Percentiles rank a stretch among this genome's conserved stretches.
Conservation (phyloP, 2,329 filamentous ascomycete genomes). For the Aotearoamyces nothofagi region DNA sequence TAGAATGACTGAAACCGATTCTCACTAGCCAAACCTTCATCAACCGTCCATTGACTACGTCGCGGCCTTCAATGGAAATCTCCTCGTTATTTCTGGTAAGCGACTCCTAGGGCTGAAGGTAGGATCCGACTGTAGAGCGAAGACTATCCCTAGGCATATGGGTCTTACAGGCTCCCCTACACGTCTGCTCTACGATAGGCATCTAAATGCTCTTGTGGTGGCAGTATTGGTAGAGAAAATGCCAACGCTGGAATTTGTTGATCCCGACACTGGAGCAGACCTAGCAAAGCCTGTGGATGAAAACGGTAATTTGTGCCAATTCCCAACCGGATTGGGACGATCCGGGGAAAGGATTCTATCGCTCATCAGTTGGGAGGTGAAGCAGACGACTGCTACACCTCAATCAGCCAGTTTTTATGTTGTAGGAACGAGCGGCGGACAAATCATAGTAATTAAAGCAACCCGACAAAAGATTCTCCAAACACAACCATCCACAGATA, state of each 20-base stretch:
- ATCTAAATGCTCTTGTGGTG: constrained; percentile 36
- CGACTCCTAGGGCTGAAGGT: constrained; percentile 30
- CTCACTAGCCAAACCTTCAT: too few species aligned
- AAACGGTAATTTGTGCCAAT: constrained; percentile 25
- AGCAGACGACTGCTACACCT: constrained; percentile 21
- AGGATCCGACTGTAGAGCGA: too few species aligned
- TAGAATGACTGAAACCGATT: neutral
- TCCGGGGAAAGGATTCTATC: constrained; percentile 41
- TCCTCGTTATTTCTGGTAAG: constrained; percentile 34
- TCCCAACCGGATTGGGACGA: constrained; percentile 40
- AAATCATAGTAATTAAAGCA: constrained; percentile 33
- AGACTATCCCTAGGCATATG: constrained; percentile 34
- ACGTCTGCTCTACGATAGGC: constrained; percentile 37
- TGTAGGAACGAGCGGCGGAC: constrained; percentile 37
- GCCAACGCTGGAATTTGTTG: constrained; percentile 38
- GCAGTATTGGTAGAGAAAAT: constrained; percentile 27
- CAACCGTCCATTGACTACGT: neutral
- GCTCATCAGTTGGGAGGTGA: constrained; percentile 48
- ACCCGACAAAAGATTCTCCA: neutral
- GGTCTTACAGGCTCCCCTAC: constrained; percentile 22
- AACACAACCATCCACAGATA: constrained; percentile 6
- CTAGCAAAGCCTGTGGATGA: constrained; percentile 31
- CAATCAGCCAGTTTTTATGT: constrained; percentile 49
- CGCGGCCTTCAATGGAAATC: constrained; percentile 16
- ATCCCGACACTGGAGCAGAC: constrained; percentile 35